Evolutionary conservation across 2,329 filamentous ascomycete species (phyloP).

Genomic region (Pseudocercospora crystallina): DNA sequence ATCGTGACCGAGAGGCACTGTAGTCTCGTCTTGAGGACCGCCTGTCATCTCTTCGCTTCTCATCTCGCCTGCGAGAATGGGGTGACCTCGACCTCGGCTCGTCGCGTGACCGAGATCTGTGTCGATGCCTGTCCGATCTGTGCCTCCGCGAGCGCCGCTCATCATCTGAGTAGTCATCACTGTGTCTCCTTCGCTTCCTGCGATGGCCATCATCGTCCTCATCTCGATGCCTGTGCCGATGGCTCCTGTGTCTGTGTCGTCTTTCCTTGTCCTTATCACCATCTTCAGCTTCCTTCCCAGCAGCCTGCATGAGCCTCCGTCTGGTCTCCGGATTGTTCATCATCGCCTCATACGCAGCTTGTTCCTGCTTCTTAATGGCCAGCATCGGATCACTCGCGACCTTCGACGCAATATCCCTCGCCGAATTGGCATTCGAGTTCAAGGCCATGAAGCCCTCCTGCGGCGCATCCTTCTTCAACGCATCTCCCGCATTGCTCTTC

Average conservation of each 20-base stretch:
- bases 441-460: slow-evolving; percentile 58
- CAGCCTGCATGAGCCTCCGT: slow-evolving; percentile 61
- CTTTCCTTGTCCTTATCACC: slow-evolving; percentile 29
- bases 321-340: slow-evolving; percentile 73
- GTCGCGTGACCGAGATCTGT: slow-evolving; percentile 20
- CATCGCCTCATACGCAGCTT: slow-evolving; percentile 56
- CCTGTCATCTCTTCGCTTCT: slow-evolving; percentile 22
- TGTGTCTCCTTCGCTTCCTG: slow-evolving; percentile 35
- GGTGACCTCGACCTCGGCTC: slow-evolving; percentile 25
- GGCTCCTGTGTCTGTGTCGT: slow-evolving; percentile 32
- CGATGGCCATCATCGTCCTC: slow-evolving; percentile 33
- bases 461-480: slow-evolving; percentile 66
- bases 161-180: slow-evolving; percentile 32
- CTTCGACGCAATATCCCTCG: slow-evolving; percentile 79
- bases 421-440: slow-evolving; percentile 62
- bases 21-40: slow-evolving; percentile 26
- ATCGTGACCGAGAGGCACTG: slow-evolving; percentile 37
- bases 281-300: slow-evolving; percentile 33
- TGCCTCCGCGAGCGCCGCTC: slow-evolving; percentile 33
- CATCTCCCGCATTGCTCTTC: slow-evolving; percentile 77
- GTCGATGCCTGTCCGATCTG: slow-evolving; percentile 29
- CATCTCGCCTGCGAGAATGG: slow-evolving; percentile 23
- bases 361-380: slow-evolving; percentile 87
- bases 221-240: slow-evolving; percentile 25
- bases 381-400: slow-evolving; percentile 87